phyloP scores from a whole-genome alignment of 1,139 yeast genomes.

The Candida tetrigidarum region DNA sequence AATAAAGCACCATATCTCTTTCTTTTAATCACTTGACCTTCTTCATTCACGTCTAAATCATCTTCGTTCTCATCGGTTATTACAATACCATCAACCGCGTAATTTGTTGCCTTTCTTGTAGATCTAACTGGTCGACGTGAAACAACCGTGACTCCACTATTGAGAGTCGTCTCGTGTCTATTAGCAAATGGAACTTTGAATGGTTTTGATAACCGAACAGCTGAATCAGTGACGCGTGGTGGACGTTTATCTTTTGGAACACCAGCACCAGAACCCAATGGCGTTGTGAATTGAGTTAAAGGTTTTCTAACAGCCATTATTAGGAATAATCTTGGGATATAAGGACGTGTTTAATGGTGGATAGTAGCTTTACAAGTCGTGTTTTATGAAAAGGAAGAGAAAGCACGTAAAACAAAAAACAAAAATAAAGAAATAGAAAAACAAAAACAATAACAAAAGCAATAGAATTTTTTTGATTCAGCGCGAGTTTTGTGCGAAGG shows the following conservation, averaged over 20 bases:
- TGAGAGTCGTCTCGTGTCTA: conserved; percentile 19
- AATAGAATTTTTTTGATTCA: background rate
- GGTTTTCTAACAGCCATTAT: conserved; percentile 37
- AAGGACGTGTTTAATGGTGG: background rate
- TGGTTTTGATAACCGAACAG: conserved; percentile 41
- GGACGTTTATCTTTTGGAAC: conserved; percentile 47
- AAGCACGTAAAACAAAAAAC: background rate
- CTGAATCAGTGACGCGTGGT: conserved; percentile 40
- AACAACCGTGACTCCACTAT: conserved; percentile 18
- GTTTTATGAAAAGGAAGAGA: background rate
- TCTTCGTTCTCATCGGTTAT: conserved; percentile 19
- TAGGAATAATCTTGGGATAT: no score
- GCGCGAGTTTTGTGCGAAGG: background rate
- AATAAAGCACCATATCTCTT: conserved; percentile 55
- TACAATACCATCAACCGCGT: conserved; percentile 28
- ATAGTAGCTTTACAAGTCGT: background rate
- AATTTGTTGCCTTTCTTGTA: conserved; percentile 26
- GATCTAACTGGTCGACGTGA: conserved; percentile 26
- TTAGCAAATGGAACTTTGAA: conserved; percentile 47
- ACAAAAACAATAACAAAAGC: conserved; percentile 5
- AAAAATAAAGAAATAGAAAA: background rate
- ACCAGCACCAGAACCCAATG: conserved; percentile 52
- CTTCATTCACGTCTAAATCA: conserved; percentile 28
- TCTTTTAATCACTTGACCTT: conserved; percentile 28
- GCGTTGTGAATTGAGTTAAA: conserved; percentile 45